phyloP scores from a whole-genome alignment of 352 stramenopile genomes.

The Pythium aphanidermatum region DNA sequence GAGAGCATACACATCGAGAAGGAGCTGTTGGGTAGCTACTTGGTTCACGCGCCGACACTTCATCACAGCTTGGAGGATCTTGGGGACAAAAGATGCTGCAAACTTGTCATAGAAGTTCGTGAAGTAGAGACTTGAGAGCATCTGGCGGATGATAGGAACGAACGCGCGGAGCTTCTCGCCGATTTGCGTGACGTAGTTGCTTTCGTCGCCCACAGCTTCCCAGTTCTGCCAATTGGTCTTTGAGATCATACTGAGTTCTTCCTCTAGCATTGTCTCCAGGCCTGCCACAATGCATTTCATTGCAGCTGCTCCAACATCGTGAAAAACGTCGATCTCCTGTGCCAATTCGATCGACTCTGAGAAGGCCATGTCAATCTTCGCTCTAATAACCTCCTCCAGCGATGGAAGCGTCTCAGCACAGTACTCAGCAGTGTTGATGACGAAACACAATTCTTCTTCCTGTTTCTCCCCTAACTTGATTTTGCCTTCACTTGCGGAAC shows the following conservation, averaged over 20 bases:
- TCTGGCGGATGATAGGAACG: constrained; percentile 85
- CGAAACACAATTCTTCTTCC: constrained; percentile 95
- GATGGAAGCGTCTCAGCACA: constrained; percentile 96
- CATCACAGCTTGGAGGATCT: constrained; percentile 85
- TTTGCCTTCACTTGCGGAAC: constrained; percentile 11
- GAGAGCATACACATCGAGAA: constrained; percentile 97
- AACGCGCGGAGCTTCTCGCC: constrained; percentile 90
- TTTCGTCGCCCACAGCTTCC: constrained; percentile 95
- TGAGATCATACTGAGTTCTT: constrained; percentile 86
- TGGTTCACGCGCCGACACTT: constrained; percentile 94
- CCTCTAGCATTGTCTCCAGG: constrained; percentile 89
- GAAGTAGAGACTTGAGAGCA: constrained; percentile 93
- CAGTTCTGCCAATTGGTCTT: constrained; percentile 92
- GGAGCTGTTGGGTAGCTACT: constrained; percentile 95
- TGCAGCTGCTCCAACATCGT: constrained; percentile 91
- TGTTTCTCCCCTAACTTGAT: constrained; percentile 84
- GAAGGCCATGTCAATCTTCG: constrained; percentile 94
- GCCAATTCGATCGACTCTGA: constrained; percentile 91
- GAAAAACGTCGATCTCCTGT: constrained; percentile 93
- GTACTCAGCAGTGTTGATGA: constrained; percentile 99
- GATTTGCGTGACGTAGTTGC: constrained; percentile 92
- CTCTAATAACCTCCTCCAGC: constrained; percentile 93
- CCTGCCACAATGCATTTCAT: constrained; percentile 94
- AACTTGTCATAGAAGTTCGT: constrained; percentile 99
- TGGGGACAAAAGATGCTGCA: constrained; percentile 86